Evolutionary conservation across 2,329 filamentous ascomycete genomes (phyloP).

Genomic region (Fusarium lyarnte): DNA sequence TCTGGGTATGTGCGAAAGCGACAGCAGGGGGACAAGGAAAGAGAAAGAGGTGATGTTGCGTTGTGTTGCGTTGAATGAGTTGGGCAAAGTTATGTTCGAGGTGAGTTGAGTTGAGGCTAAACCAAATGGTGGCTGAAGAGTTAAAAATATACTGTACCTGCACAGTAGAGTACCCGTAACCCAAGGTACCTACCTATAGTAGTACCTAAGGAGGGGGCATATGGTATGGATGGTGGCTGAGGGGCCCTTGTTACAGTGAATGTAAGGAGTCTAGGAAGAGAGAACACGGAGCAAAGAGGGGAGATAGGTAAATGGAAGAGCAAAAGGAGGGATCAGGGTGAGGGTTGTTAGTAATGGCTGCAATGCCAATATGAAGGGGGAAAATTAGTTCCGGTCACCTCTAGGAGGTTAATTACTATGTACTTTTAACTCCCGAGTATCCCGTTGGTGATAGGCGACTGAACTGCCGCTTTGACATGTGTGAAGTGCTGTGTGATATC

Average conservation of each 20-base stretch:
- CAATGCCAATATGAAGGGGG: background rate
- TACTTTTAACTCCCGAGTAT: background rate
- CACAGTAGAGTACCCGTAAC: conserved; percentile 10
- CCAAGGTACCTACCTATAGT: background rate
- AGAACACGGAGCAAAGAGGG: background rate
- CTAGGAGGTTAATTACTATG: background rate
- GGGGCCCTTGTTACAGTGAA: conserved; percentile 8
- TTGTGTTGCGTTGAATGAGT: conserved; percentile 11
- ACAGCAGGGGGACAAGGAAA: background rate
- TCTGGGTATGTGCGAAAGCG: background rate
- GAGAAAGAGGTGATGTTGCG: conserved; percentile 1
- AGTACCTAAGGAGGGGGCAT: conserved; percentile 13
- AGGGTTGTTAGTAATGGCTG: background rate
- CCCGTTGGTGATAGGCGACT: background rate
- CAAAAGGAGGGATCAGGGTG: background rate
- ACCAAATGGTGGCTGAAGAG: conserved; percentile 29
- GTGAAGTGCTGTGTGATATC: background rate
- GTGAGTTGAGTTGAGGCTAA: conserved; percentile 25
- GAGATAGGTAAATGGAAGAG: background rate
- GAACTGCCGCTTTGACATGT: conserved; percentile 1
- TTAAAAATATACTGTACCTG: conserved; percentile 36
- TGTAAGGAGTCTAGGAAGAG: background rate
- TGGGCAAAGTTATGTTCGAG: conserved; percentile 2
- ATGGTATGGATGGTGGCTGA: conserved; percentile 14
- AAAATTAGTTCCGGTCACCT: background rate